Evolutionary conservation across 2,329 filamentous ascomycete genomes (phyloP).

Genomic region (Hypocrella siamensis): DNA sequence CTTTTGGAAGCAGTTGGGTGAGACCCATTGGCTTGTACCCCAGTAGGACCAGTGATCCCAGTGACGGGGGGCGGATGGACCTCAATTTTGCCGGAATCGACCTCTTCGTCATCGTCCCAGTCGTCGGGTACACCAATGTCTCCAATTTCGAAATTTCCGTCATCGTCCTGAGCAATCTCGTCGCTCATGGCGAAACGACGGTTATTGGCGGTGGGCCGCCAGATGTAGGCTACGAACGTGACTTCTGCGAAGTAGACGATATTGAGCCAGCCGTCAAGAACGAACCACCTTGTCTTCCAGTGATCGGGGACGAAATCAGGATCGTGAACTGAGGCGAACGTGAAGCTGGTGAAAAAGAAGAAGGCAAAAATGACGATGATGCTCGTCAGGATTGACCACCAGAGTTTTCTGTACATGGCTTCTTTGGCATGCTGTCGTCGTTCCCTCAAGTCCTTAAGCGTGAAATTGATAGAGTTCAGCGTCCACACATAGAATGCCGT

Average conservation of each 20-base stretch:
- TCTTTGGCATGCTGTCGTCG: slow-evolving; percentile 90
- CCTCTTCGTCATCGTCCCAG: slow-evolving; percentile 38
- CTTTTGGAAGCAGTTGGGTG: slow-evolving; percentile 10
- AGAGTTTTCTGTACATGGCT: slow-evolving; percentile 92
- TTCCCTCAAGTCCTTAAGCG: slow-evolving; percentile 89
- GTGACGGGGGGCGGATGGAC: slow-evolving; percentile 10
- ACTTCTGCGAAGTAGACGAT: slow-evolving; percentile 92
- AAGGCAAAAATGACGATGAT: slow-evolving; percentile 95
- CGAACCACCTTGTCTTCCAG: slow-evolving; percentile 96
- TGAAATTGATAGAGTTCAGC: slow-evolving; percentile 82
- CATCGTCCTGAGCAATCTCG: slow-evolving; percentile 95
- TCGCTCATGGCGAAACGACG: slow-evolving; percentile 97
- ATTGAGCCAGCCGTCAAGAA: slow-evolving; percentile 94
- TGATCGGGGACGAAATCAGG: slow-evolving; percentile 89
- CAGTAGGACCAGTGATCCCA: slow-evolving; percentile 9
- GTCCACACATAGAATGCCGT: slow-evolving; percentile 99
- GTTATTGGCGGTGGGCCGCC: slow-evolving; percentile 94
- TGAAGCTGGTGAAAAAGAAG: slow-evolving; percentile 97
- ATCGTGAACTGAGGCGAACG: slow-evolving; percentile 71
- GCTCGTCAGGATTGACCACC: slow-evolving; percentile 90
- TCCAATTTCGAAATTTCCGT: slow-evolving; percentile 85
- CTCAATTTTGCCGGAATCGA: slow-evolving; percentile 27
- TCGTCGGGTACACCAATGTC: slow-evolving; percentile 67
- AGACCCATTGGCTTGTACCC: slow-evolving; percentile 8
- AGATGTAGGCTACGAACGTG: slow-evolving; percentile 83